Conservation (phyloP, 2,329 filamentous ascomycete genomes). For the Beauveria medogensis region DNA sequence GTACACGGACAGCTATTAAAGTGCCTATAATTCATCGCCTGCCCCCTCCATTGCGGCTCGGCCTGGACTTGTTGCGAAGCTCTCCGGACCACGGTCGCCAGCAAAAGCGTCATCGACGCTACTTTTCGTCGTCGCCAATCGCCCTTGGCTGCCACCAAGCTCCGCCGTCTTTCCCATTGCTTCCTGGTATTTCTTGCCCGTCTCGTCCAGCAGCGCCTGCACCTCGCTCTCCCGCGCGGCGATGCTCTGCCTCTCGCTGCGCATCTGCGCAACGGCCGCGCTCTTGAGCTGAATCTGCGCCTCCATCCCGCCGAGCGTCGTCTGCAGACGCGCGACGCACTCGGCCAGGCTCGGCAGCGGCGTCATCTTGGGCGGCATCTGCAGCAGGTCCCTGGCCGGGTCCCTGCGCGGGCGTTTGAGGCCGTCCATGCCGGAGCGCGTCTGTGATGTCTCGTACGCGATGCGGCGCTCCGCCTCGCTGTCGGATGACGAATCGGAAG, state of each 20-base stretch:
- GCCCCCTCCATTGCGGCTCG: conserved; percentile 9
- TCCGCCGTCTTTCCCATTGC: conserved; percentile 26
- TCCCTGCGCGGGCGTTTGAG: conserved; percentile 38
- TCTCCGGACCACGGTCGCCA: conserved; percentile 29
- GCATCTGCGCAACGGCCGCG: conserved; percentile 56
- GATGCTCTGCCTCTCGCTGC: conserved; percentile 61
- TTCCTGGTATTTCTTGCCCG: conserved; percentile 55
- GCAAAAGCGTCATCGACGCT: conserved; percentile 20
- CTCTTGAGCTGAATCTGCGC: conserved; percentile 51
- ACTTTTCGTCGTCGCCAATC: neutral
- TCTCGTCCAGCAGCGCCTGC: conserved; percentile 71
- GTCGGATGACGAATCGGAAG: conserved; percentile 58
- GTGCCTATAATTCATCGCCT: neutral
- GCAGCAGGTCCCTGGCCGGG: conserved; percentile 33
- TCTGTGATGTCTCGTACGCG: conserved; percentile 83
- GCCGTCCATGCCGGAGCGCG: conserved; percentile 76
- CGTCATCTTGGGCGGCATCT: conserved; percentile 64
- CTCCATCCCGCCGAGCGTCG: conserved; percentile 55
- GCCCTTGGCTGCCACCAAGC: neutral
- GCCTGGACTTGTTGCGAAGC: conserved; percentile 24
- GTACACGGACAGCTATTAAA: neutral
- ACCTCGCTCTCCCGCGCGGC: conserved; percentile 66
- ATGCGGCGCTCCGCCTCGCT: conserved; percentile 63
- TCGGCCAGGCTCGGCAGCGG: conserved; percentile 67
- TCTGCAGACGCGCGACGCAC: conserved; percentile 56